These are phyloP conservation scores for Ensete ventricosum DNA, from an alignment of 176 grass and related monocot species.

Conservation along the genomic window DNA sequence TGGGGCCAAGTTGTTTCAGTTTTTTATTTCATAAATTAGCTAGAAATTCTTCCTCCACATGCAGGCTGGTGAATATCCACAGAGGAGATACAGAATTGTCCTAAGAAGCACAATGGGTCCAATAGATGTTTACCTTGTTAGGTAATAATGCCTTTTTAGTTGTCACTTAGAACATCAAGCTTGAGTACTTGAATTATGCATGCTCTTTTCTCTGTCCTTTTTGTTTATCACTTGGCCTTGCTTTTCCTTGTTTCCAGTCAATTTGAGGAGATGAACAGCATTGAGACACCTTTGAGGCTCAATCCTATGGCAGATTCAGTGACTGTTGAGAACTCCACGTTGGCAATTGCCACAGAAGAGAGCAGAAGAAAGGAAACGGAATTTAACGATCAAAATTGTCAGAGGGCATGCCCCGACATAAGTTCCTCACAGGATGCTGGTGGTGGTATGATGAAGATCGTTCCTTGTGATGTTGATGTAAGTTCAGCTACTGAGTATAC, in stretches of 20 bases:
- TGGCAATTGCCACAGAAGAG: slow-evolving; percentile 25
- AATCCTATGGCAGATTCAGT: slow-evolving; percentile 27
- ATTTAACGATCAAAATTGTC: slow-evolving; percentile 19
- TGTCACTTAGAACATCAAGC: neutral
- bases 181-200: neutral
- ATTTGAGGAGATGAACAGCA: slow-evolving; percentile 45
- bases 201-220: neutral
- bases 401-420: slow-evolving; percentile 27
- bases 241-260: slow-evolving; percentile 5
- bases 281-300: slow-evolving; percentile 28
- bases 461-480: slow-evolving; percentile 67
- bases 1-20: neutral
- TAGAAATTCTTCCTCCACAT: slow-evolving; percentile 22
- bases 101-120: slow-evolving; percentile 88
- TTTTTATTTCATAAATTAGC: neutral
- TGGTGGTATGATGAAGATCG: slow-evolving; percentile 58
- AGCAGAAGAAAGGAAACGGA: slow-evolving; percentile 27
- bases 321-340: slow-evolving; percentile 15
- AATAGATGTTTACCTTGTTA: slow-evolving; percentile 88
- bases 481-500: slow-evolving; percentile 15
- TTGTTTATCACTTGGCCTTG: neutral
- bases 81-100: slow-evolving; percentile 82
- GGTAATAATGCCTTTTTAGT: slow-evolving; percentile 36
- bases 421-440: slow-evolving; percentile 47
- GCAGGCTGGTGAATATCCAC: slow-evolving; percentile 53